These are phyloP conservation scores for Macrophomina pseudophaseolina DNA, from an alignment of 2,329 filamentous ascomycete species.

Conservation along the genomic window DNA sequence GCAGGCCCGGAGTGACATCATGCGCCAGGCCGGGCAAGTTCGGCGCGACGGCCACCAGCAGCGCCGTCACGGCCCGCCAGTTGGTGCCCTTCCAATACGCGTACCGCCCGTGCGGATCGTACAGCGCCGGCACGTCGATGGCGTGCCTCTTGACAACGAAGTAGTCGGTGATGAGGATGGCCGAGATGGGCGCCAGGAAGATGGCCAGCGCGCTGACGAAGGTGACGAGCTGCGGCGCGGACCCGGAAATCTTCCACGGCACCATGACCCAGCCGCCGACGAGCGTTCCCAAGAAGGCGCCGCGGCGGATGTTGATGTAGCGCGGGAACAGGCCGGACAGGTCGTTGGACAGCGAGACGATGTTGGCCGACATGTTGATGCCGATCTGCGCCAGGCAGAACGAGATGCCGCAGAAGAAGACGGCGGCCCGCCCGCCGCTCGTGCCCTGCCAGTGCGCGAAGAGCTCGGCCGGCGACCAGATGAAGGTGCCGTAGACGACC, in stretches of 20 bases:
- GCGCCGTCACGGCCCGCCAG: slow-evolving; percentile 33
- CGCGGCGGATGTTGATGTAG: slow-evolving; percentile 27
- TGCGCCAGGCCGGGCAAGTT: slow-evolving; percentile 32
- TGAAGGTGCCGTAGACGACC: slow-evolving; percentile 27
- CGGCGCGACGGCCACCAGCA: slow-evolving; percentile 30
- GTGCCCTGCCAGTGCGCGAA: slow-evolving; percentile 30
- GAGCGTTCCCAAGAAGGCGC: slow-evolving; percentile 26
- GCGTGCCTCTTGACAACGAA: slow-evolving; percentile 32
- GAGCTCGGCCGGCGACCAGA: slow-evolving; percentile 34
- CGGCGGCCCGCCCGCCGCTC: slow-evolving; percentile 30
- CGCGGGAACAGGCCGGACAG: slow-evolving; percentile 17
- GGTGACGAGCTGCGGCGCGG: slow-evolving; percentile 19
- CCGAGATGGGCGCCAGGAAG: slow-evolving; percentile 27
- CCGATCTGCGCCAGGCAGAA: background rate
- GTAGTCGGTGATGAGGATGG: slow-evolving; percentile 29
- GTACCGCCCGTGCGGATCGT: slow-evolving; percentile 34
- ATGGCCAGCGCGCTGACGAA: slow-evolving; percentile 26
- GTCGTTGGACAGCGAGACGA: slow-evolving; percentile 32
- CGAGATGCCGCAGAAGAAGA: slow-evolving; percentile 16
- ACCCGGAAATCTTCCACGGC: slow-evolving; percentile 26
- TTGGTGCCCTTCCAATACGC: slow-evolving; percentile 31
- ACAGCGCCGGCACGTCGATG: slow-evolving; percentile 34
- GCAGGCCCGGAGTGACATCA: slow-evolving; percentile 17
- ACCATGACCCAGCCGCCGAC: slow-evolving; percentile 26
- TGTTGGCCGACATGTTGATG: slow-evolving; percentile 32